phyloP scores from a whole-genome alignment of 2,329 filamentous ascomycete species.

The Fusarium sp. region DNA sequence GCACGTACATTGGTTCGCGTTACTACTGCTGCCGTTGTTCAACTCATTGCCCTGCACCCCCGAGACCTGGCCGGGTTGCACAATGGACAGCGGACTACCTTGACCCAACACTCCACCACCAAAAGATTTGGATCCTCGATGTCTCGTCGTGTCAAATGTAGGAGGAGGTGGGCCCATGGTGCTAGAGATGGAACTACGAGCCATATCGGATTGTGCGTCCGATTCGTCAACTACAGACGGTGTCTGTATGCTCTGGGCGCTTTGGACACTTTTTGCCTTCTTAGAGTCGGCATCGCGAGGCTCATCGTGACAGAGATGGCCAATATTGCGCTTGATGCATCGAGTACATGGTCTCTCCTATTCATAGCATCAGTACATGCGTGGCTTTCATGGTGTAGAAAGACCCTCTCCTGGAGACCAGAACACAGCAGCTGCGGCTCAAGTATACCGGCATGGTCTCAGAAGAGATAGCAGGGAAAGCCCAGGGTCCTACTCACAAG shows the following conservation, averaged over 20 bases:
- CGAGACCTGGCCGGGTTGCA: slow-evolving; percentile 76
- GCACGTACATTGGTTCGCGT: slow-evolving; percentile 79
- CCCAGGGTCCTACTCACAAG: slow-evolving; percentile 70
- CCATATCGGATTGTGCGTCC: slow-evolving; percentile 61
- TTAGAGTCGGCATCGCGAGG: slow-evolving; percentile 86
- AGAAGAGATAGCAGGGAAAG: slow-evolving; percentile 41
- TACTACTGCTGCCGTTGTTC: slow-evolving; percentile 66
- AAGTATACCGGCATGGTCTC: slow-evolving; percentile 15
- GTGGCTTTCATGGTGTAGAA: slow-evolving; percentile 18
- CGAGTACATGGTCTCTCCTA: slow-evolving; percentile 96
- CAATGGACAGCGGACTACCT: slow-evolving; percentile 70
- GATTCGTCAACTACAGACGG: slow-evolving; percentile 70
- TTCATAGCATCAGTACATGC: slow-evolving; percentile 45
- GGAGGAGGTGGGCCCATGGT: slow-evolving; percentile 66
- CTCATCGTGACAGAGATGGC: slow-evolving; percentile 97
- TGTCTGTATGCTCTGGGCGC: slow-evolving; percentile 54
- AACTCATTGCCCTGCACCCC: slow-evolving; percentile 71
- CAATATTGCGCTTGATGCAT: slow-evolving; percentile 98
- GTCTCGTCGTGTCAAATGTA: slow-evolving; percentile 50
- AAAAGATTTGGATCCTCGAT: slow-evolving; percentile 57
- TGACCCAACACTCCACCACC: slow-evolving; percentile 59
- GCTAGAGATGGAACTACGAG: slow-evolving; percentile 66
- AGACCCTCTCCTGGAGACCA: slow-evolving; percentile 10
- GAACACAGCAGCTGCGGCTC: slow-evolving; percentile 25
- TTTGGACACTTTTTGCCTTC: slow-evolving; percentile 73